phyloP scores from a whole-genome alignment of 208 protist genomes.

The Wallacemonas sp. region DNA sequence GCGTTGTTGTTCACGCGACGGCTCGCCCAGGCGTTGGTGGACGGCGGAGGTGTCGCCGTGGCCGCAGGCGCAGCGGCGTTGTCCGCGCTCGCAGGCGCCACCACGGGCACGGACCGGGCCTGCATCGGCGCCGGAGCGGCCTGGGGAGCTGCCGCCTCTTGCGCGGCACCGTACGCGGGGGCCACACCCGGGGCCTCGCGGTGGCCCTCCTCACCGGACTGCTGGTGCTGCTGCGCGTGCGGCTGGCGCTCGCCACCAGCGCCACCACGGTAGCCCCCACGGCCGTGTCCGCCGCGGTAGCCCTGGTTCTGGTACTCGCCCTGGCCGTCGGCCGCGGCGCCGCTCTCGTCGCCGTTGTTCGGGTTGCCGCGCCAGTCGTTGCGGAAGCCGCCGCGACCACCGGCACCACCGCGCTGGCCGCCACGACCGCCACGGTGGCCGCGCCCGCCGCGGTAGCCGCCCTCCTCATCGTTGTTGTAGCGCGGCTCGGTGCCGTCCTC shows the following conservation, averaged over 20 bases:
- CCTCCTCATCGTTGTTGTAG: constrained; percentile 24
- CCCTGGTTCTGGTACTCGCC: constrained; percentile 5
- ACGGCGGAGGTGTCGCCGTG: neutral
- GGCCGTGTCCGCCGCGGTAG: constrained; percentile 15
- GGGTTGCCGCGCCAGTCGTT: constrained; percentile 28
- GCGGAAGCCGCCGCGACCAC: constrained; percentile 23
- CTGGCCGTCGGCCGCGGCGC: constrained; percentile 20
- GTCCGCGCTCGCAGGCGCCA: no score
- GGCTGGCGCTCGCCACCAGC: constrained; percentile 7
- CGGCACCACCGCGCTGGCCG: constrained; percentile 21
- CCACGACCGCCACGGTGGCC: constrained; percentile 32
- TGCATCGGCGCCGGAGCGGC: neutral
- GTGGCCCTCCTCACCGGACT: neutral
- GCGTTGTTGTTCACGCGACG: constrained; percentile 3
- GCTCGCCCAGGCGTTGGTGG: constrained; percentile 16
- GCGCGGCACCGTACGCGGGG: neutral
- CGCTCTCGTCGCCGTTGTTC: constrained; percentile 22
- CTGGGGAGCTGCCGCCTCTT: neutral
- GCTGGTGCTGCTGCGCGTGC: constrained; percentile 1
- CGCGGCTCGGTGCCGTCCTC: constrained; percentile 19
- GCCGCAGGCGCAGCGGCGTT: neutral
- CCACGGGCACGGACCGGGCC: no score
- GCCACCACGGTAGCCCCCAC: constrained; percentile 25
- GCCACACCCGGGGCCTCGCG: neutral
- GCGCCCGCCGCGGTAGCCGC: constrained; percentile 20